These are phyloP conservation scores for Aspergillus sp. DNA, from an alignment of 2,329 filamentous ascomycete species.

Conservation along the genomic window DNA sequence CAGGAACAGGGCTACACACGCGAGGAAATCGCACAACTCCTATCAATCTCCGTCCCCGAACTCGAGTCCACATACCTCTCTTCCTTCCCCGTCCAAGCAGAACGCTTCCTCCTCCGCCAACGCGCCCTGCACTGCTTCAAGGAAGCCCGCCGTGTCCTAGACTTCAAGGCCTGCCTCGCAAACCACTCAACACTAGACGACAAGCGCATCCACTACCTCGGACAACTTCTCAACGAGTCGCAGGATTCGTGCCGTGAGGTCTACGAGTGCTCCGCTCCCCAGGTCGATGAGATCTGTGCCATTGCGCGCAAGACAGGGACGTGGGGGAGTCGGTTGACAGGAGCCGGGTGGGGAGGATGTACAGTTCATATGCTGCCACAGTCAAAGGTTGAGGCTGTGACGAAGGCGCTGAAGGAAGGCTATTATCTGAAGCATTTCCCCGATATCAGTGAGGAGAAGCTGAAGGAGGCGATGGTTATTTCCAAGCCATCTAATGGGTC, in stretches of 20 bases:
- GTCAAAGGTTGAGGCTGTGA: constrained; percentile 76
- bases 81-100: constrained; percentile 84
- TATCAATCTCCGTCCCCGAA: constrained; percentile 68
- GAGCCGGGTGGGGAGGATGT: constrained; percentile 96
- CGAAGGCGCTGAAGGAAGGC: constrained; percentile 71
- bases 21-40: constrained; percentile 73
- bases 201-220: constrained; percentile 71
- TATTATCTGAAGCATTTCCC: constrained; percentile 78
- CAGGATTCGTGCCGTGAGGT: constrained; percentile 82
- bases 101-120: constrained; percentile 82
- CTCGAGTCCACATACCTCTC: constrained; percentile 79
- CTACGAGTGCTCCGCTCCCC: constrained; percentile 89
- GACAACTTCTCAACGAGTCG: constrained; percentile 82
- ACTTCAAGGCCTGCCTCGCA: constrained; percentile 76
- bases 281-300: constrained; percentile 84
- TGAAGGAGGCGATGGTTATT: constrained; percentile 78
- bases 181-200: constrained; percentile 55
- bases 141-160: constrained; percentile 81
- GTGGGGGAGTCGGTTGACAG: constrained; percentile 83
- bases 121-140: constrained; percentile 87
- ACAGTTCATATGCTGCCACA: constrained; percentile 89
- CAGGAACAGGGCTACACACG: constrained; percentile 84
- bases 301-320: constrained; percentile 77
- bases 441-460: constrained; percentile 68
- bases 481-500: constrained; percentile 66